Base-by-base conservation (phyloP, 2,329 filamentous ascomycete species). In the Aspergillus clavatus region DNA sequence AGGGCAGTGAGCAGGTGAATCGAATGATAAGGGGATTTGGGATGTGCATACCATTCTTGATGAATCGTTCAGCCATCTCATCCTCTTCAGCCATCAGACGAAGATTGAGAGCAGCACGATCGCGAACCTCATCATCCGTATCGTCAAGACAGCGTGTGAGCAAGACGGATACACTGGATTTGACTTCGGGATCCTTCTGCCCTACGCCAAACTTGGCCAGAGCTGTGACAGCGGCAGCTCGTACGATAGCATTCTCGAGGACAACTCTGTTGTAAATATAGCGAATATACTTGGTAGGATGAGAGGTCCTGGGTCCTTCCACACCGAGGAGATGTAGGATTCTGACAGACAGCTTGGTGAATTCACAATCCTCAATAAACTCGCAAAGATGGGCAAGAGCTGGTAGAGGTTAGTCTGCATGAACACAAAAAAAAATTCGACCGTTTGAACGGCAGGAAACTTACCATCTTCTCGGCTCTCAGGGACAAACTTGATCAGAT, bases 261-360 rank as follows among this genome's bases (percentile, higher is more conserved):
- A 98, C 93, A 18, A 98, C 91, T 48, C 93, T 83, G 74, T 98
- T 98, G 76, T 98, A 98, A 64, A 98, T 98, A 71, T 97, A 98
- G 46, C 93, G 87, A 58, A 98, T 95, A 68, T 96, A 98, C 77
- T 98, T 97, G 45, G 93, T 97, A 0, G 93, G 93, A 60, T 96
- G 88, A 12, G 87, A 84, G 3, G 91, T 96, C 74, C 93, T 95
- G 52, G 93, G 93, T 0, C 93, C 93, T 72, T 98, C 93, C 22
- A 91, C 79, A 59, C 93, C 93, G 35, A 98, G 84, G 16, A 98
- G 80, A 69, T 98, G 91, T 44, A 98, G 75, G 58, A 98, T 94
- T 48, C 93, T 85, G 38, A 98, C 91, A 23, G 93, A 91, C 51
- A 98, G 78, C 73, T 98, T 98, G 22, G 93, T 96, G 69, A 97